phyloP scores from a whole-genome alignment of 2,329 filamentous ascomycete genomes.

The Trichoderma harzianum region DNA sequence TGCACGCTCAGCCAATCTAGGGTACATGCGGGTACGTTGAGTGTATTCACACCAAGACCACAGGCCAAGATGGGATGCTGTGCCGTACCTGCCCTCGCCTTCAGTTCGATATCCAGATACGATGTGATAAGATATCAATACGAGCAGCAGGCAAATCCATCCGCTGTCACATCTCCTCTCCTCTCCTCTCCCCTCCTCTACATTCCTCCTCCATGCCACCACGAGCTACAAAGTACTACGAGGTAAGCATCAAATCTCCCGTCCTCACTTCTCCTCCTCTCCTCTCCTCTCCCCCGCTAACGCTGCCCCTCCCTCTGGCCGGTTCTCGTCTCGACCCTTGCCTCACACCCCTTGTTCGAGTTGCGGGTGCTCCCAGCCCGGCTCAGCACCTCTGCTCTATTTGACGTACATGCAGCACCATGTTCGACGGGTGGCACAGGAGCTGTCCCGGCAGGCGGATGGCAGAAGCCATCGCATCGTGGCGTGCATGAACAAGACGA shows the following conservation, averaged over 20 bases:
- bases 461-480: neutral
- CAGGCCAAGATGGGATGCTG: neutral
- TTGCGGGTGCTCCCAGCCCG: neutral
- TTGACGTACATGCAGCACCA: neutral
- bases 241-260: neutral
- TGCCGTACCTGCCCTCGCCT: neutral
- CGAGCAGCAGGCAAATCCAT: neutral
- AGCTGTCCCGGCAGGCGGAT: neutral
- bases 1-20: neutral
- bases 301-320: constrained; percentile 1
- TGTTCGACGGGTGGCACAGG: neutral
- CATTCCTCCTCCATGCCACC: neutral
- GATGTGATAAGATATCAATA: neutral
- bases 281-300: neutral
- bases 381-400: neutral
- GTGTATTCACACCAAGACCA: neutral
- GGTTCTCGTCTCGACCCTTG: constrained; percentile 1
- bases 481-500: neutral
- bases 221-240: neutral
- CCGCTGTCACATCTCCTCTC: neutral
- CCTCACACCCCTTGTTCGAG: neutral
- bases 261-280: neutral
- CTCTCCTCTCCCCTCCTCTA: neutral
- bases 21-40: neutral
- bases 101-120: neutral